phyloP scores from a whole-genome alignment of 306 rosid species.

The Carpinus viminea region DNA sequence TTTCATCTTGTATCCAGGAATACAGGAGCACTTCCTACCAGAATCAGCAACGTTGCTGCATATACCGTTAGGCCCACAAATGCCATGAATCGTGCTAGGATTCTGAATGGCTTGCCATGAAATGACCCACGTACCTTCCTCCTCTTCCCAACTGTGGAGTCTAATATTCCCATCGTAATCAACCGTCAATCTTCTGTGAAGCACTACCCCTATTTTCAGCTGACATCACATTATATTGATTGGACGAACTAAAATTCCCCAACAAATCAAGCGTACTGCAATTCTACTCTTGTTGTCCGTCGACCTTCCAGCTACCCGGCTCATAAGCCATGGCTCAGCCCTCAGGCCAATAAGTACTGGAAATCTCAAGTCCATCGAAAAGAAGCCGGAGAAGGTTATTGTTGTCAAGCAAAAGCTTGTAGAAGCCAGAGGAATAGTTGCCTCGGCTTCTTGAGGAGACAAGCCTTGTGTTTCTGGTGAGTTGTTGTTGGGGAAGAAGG shows the following conservation, averaged over 20 bases:
- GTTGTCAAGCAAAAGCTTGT: conserved; percentile 26
- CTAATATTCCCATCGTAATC: too few species aligned
- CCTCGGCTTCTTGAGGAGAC: conserved; percentile 29
- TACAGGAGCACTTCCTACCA: too few species aligned
- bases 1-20: too few species aligned
- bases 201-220: too few species aligned
- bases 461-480: conserved; percentile 26
- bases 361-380: conserved; percentile 28
- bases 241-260: conserved; percentile 9
- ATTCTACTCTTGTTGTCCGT: conserved; percentile 17
- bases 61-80: too few species aligned
- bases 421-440: conserved; percentile 35
- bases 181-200: too few species aligned
- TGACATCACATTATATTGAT: too few species aligned
- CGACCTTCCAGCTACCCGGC: conserved; percentile 12
- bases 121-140: too few species aligned
- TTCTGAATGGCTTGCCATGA: too few species aligned
- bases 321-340: neutral
- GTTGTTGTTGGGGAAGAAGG: conserved; percentile 40
- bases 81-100: too few species aligned
- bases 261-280: conserved; percentile 15
- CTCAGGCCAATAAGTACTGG: conserved; percentile 37
- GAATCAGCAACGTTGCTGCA: too few species aligned
- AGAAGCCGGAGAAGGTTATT: conserved; percentile 26
- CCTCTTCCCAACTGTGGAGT: too few species aligned